Conservation (phyloP, 768 basidiomycete species). For the Cubamyces lactineus region DNA sequence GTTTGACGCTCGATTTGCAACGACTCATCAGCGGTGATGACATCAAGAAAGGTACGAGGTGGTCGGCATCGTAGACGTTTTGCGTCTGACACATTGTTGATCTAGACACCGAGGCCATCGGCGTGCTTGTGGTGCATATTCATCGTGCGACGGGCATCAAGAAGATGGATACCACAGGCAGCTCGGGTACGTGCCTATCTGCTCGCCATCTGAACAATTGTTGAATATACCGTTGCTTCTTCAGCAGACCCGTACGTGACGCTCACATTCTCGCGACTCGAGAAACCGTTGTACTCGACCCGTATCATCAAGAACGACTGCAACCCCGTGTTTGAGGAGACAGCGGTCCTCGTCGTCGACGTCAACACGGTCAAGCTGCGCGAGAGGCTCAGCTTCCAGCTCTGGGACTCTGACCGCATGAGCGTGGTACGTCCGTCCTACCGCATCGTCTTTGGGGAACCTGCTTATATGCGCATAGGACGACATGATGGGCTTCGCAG, state of each 20-base stretch:
- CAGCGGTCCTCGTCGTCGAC: slow-evolving; percentile 61
- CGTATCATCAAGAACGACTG: slow-evolving; percentile 65
- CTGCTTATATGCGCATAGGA: slow-evolving; percentile 34
- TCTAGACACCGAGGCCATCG: slow-evolving; percentile 56
- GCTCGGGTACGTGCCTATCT: slow-evolving; percentile 36
- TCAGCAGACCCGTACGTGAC: slow-evolving; percentile 56
- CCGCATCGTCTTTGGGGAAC: background rate
- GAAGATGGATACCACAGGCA: slow-evolving; percentile 40
- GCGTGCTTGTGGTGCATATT: slow-evolving; percentile 67
- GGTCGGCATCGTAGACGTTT: background rate
- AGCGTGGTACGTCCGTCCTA: slow-evolving; percentile 30
- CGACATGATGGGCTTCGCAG: slow-evolving; percentile 53
- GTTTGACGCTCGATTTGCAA: slow-evolving; percentile 70
- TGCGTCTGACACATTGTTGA: background rate
- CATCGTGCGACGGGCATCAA: slow-evolving; percentile 59
- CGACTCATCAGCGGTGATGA: slow-evolving; percentile 61
- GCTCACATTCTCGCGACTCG: slow-evolving; percentile 64
- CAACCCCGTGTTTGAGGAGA: slow-evolving; percentile 74
- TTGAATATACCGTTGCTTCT: background rate
- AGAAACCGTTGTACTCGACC: slow-evolving; percentile 70
- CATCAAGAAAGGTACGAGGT: slow-evolving; percentile 44
- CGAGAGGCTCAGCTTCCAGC: slow-evolving; percentile 63
- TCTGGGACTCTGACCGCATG: slow-evolving; percentile 70
- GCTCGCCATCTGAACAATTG: background rate
- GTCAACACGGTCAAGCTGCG: slow-evolving; percentile 67